Conservation (phyloP, 257 asterid genomes). For the Fraxinus anomala region DNA sequence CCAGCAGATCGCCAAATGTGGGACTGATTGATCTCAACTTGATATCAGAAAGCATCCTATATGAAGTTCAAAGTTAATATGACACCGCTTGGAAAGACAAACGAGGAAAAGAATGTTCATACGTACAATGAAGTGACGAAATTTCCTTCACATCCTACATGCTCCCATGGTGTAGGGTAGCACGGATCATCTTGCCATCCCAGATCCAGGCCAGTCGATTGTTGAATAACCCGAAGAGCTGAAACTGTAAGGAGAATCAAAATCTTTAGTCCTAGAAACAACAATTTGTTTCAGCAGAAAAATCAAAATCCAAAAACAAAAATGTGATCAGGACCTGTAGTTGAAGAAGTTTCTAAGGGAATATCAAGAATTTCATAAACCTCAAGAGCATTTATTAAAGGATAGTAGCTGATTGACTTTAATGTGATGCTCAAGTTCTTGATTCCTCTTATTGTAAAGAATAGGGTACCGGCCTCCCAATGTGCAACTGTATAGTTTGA, state of each 20-base stretch:
- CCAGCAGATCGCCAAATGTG: constrained; percentile 74
- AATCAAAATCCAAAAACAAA: neutral
- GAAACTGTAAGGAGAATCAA: constrained; percentile 54
- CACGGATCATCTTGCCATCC: constrained; percentile 97
- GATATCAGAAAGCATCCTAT: constrained; percentile 70
- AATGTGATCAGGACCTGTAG: constrained; percentile 58
- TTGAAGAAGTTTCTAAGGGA: constrained; percentile 79
- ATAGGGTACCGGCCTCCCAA: constrained; percentile 57
- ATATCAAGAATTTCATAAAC: constrained; percentile 76
- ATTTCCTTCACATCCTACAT: constrained; percentile 77
- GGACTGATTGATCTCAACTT: constrained; percentile 84
- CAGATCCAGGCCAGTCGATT: constrained; percentile 66
- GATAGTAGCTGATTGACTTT: constrained; percentile 67
- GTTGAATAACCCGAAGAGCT: constrained; percentile 86
- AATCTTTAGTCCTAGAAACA: neutral
- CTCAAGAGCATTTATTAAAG: constrained; percentile 81
- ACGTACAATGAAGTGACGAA: constrained; percentile 82
- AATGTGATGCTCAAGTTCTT: constrained; percentile 66
- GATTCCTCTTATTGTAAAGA: constrained; percentile 60
- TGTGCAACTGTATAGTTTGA: constrained; percentile 65
- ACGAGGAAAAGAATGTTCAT: neutral
- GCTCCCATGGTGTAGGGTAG: constrained; percentile 84
- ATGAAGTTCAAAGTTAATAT: constrained; percentile 13
- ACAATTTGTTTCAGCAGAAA: neutral
- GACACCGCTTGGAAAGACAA: constrained; percentile 6